A percentile compares a stretch with the other conserved stretches of the same genome.
phyloP scores from a whole-genome alignment of 75 land plant species.

The Azolla pinnata region DNA sequence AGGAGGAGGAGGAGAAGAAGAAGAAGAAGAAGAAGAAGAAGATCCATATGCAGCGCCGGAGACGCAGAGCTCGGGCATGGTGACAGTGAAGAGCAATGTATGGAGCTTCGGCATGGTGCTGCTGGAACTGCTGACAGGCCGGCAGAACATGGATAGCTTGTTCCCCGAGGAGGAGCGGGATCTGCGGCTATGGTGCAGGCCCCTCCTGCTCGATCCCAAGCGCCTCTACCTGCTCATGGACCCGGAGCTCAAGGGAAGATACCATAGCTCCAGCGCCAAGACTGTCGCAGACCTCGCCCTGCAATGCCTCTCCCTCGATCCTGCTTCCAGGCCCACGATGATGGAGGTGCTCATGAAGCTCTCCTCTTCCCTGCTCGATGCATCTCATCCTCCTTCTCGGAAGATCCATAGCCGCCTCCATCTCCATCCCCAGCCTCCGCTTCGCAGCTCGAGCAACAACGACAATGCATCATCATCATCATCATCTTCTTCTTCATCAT shows the following conservation, averaged over 20 bases:
- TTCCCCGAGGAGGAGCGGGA: slow-evolving; percentile 11
- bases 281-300: slow-evolving; percentile 12
- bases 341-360: slow-evolving; percentile 10
- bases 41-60: slow-evolving; percentile 29
- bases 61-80: slow-evolving; percentile 2
- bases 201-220: slow-evolving; percentile 26
- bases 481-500: no score
- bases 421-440: no score
- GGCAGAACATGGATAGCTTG: slow-evolving; percentile 16
- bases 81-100: slow-evolving; percentile 28
- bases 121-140: slow-evolving; percentile 41
- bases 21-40: no score
- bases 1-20: no score
- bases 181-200: slow-evolving; percentile 17
- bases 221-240: slow-evolving; percentile 22
- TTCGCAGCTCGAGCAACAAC: neutral
- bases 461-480: neutral
- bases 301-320: slow-evolving; percentile 25
- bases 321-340: slow-evolving; percentile 23
- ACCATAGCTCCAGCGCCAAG: slow-evolving; percentile 8
- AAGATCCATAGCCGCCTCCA: no score
- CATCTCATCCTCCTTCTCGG: no score
- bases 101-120: slow-evolving; percentile 46
- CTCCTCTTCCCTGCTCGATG: slow-evolving; percentile 27
- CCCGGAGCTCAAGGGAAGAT: slow-evolving; percentile 23